Evolutionary conservation across 2,329 filamentous ascomycete species (phyloP).

Genomic region (Penicillium sp.): DNA sequence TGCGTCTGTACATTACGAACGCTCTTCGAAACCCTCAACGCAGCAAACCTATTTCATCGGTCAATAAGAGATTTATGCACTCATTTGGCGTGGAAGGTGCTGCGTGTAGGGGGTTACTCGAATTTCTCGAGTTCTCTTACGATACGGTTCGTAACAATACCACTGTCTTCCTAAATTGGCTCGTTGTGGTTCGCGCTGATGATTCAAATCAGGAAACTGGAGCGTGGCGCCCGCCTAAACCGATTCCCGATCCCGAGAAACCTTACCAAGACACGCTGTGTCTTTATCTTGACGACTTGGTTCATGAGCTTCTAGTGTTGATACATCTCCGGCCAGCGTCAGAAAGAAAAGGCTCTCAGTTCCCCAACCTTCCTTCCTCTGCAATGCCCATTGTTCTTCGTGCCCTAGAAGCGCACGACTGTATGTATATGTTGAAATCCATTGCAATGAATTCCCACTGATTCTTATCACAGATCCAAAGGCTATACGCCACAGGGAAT

Average conservation of each 20-base stretch:
- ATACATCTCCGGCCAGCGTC: constrained; percentile 46
- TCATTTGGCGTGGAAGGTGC: constrained; percentile 59
- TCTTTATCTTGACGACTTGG: constrained; percentile 59
- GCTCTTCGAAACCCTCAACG: constrained; percentile 52
- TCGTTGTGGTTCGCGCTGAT: not conserved
- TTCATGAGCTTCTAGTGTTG: constrained; percentile 56
- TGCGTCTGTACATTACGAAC: constrained; percentile 62
- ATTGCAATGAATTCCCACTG: constrained; percentile 6
- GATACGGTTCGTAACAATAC: constrained; percentile 39
- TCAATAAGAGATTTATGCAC: constrained; percentile 64
- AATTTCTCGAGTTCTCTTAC: constrained; percentile 57
- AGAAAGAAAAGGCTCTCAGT: constrained; percentile 38
- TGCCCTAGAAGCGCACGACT: constrained; percentile 36
- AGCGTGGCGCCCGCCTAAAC: constrained; percentile 46
- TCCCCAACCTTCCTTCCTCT: constrained; percentile 34
- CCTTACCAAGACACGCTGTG: constrained; percentile 44
- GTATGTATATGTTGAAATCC: constrained; percentile 25
- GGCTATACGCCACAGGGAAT: constrained; percentile 28
- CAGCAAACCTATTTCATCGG: constrained; percentile 55
- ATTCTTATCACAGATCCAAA: constrained; percentile 29
- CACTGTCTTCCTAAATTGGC: not conserved
- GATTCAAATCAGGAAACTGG: constrained; percentile 31
- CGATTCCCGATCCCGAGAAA: constrained; percentile 31
- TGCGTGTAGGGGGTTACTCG: constrained; percentile 57
- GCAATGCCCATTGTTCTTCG: constrained; percentile 42